Percentiles rank a stretch among this genome's conserved stretches.
Evolutionary conservation across 2,329 filamentous ascomycete species (phyloP).

Genomic region (Sphaerulina populicola): DNA sequence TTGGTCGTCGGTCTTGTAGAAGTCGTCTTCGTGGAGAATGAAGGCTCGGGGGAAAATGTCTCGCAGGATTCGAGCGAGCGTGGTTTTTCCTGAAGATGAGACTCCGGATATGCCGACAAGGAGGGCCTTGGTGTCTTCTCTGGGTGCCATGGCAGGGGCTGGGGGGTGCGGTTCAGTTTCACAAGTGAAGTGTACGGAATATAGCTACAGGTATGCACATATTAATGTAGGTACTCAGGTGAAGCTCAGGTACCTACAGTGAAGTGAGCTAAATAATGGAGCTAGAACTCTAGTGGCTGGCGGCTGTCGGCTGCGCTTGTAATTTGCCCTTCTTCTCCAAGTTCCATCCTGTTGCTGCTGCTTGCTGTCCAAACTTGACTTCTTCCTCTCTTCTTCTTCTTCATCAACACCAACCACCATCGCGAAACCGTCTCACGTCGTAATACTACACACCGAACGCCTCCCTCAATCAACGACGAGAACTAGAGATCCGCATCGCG

Average conservation of each 20-base stretch:
- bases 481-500: background rate
- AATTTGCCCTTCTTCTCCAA: no score
- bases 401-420: background rate
- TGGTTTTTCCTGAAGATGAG: slow-evolving; percentile 92
- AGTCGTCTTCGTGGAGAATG: slow-evolving; percentile 92
- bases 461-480: background rate
- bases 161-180: no score
- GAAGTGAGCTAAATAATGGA: no score
- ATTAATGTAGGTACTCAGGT: no score
- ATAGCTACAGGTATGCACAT: no score
- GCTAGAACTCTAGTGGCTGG: no score
- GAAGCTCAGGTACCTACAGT: no score
- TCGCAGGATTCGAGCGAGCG: slow-evolving; percentile 73
- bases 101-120: slow-evolving; percentile 79
- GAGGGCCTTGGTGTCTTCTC: slow-evolving; percentile 37
- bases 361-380: no score
- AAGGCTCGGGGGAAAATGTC: slow-evolving; percentile 66
- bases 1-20: slow-evolving; percentile 74
- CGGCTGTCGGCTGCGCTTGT: no score
- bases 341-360: no score
- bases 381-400: no score
- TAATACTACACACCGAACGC: background rate
- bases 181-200: background rate
- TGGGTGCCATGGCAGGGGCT: background rate
- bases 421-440: background rate